phyloP scores from a whole-genome alignment of 2,329 filamentous ascomycete species.

The Aspergillus aculeatus region DNA sequence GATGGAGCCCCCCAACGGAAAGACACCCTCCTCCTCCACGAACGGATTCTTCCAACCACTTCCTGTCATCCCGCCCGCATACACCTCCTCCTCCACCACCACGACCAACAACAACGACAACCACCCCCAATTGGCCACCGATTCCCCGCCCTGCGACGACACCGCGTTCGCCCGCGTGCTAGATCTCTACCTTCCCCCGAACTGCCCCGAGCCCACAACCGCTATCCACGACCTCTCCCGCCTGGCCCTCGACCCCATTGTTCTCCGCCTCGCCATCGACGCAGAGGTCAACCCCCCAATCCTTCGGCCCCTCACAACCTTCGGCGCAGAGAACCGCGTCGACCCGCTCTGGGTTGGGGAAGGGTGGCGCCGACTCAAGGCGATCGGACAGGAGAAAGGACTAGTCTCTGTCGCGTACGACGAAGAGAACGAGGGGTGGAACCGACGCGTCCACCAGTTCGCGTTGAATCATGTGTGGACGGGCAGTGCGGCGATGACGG shows the following conservation, averaged over 20 bases:
- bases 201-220: not conserved
- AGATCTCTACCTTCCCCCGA: not conserved
- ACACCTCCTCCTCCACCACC: not conserved
- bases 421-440: not conserved
- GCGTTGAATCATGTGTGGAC: conserved; percentile 1
- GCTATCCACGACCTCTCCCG: not conserved
- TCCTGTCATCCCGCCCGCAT: not conserved
- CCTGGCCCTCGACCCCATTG: not conserved
- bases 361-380: not conserved
- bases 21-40: not conserved
- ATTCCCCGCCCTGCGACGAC: not conserved
- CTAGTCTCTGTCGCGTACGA: not conserved
- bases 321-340: not conserved
- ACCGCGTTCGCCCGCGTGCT: not conserved
- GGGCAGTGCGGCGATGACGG: not conserved
- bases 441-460: not conserved
- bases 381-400: not conserved
- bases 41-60: not conserved
- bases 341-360: not conserved
- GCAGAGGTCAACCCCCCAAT: not conserved
- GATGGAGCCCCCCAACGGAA: too few species aligned
- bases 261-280: not conserved
- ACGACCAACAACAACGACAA: not conserved
- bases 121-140: not conserved
- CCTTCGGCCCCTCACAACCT: not conserved